phyloP scores from a whole-genome alignment of 164 flowering plant genomes.

The Warburgia ugandensis region DNA sequence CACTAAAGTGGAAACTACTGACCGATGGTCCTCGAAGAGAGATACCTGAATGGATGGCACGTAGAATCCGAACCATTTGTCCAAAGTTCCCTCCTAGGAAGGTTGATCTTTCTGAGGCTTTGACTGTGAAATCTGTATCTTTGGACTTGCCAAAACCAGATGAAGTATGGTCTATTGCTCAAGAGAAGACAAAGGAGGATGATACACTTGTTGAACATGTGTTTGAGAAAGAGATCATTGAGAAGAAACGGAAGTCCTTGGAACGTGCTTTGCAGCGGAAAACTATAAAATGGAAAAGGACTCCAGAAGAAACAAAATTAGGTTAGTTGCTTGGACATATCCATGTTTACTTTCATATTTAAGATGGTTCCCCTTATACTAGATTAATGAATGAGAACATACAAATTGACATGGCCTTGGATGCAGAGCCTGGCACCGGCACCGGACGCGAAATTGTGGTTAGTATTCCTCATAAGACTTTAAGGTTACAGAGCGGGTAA shows the following conservation, averaged over 20 bases:
- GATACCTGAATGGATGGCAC: slow-evolving; percentile 55
- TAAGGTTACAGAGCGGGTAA: slow-evolving; percentile 5
- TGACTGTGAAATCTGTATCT: slow-evolving; percentile 18
- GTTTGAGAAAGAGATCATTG: slow-evolving; percentile 44
- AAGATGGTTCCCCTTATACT: not conserved
- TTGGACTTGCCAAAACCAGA: slow-evolving; percentile 43
- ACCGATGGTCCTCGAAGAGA: slow-evolving; percentile 57
- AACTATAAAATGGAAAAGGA: slow-evolving; percentile 36
- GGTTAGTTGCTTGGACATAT: slow-evolving; percentile 33
- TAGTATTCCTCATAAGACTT: slow-evolving; percentile 21
- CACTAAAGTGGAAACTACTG: slow-evolving; percentile 49
- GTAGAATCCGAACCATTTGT: slow-evolving; percentile 34
- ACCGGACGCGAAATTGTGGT: slow-evolving; percentile 66
- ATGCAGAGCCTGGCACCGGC: slow-evolving; percentile 66
- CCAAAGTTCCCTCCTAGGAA: slow-evolving; percentile 59
- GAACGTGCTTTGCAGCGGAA: slow-evolving; percentile 45
- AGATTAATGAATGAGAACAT: not conserved
- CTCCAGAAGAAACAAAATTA: slow-evolving; percentile 44
- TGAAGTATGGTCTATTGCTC: slow-evolving; percentile 60
- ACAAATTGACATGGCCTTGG: slow-evolving; percentile 11
- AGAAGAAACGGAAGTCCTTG: slow-evolving; percentile 49
- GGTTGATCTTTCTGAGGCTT: slow-evolving; percentile 29
- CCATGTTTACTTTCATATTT: not conserved
- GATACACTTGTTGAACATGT: slow-evolving; percentile 46
- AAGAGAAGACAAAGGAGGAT: slow-evolving; percentile 47